Conservation (phyloP, 2,329 filamentous ascomycete species). For the Bipolaris oryzae region DNA sequence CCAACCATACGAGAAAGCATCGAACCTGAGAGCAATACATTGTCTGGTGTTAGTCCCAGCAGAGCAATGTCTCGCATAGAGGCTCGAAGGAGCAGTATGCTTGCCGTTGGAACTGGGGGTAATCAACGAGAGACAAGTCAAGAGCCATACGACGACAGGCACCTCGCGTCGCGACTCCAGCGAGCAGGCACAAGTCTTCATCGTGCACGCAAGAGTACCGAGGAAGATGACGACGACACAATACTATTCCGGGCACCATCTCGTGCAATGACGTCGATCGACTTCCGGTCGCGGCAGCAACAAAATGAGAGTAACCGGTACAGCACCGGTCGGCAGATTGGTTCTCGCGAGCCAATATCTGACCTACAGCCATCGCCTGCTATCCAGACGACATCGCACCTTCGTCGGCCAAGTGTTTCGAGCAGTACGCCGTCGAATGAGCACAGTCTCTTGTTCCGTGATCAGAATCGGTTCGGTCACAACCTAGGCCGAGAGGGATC, state of each 20-base stretch:
- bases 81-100: conserved; percentile 50
- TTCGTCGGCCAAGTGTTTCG: conserved; percentile 41
- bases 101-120: conserved; percentile 20
- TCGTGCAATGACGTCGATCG: conserved; percentile 53
- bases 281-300: conserved; percentile 48
- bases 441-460: conserved; percentile 36
- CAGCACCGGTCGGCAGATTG: conserved; percentile 42
- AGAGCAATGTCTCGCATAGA: conserved; percentile 53
- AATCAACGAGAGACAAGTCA: conserved; percentile 40
- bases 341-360: conserved; percentile 47
- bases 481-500: conserved; percentile 33
- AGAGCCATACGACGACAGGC: conserved; percentile 31
- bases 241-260: conserved; percentile 54
- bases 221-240: conserved; percentile 46
- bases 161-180: conserved; percentile 37
- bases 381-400: conserved; percentile 33
- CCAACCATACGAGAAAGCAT: conserved; percentile 41
- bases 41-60: conserved; percentile 42
- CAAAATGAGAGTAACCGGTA: conserved; percentile 30
- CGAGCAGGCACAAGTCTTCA: conserved; percentile 49
- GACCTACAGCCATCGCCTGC: conserved; percentile 42
- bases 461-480: conserved; percentile 37
- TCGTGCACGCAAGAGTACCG: conserved; percentile 41
- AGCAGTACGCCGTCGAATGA: conserved; percentile 29
- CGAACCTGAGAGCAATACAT: conserved; percentile 43